Evolutionary conservation across 257 asterid genomes (phyloP).

Genomic region (Sherardia arvensis): DNA sequence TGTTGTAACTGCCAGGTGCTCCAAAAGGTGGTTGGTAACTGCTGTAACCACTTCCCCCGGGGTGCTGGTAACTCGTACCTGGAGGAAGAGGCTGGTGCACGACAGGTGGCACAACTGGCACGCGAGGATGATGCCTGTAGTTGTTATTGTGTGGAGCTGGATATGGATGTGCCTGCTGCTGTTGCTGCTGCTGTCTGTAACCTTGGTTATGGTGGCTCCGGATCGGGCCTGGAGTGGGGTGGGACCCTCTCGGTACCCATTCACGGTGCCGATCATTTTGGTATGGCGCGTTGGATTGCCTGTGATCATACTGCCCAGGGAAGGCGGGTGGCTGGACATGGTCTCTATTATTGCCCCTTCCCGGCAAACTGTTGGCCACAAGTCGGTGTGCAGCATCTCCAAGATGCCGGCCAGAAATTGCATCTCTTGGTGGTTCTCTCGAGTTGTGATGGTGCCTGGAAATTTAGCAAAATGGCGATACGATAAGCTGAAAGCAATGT

Average conservation of each 20-base stretch:
- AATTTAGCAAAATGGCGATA: conserved; percentile 10
- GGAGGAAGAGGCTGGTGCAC: background rate
- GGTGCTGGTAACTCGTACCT: conserved; percentile 26
- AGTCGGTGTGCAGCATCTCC: conserved; percentile 93
- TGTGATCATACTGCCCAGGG: conserved; percentile 27
- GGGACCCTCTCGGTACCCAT: conserved; percentile 22
- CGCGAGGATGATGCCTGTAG: conserved; percentile 14
- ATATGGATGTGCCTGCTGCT: conserved; percentile 26
- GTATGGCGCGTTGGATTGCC: conserved; percentile 21
- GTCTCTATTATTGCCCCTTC: conserved; percentile 26
- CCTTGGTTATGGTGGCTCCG: conserved; percentile 33
- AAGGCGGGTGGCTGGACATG: conserved; percentile 31
- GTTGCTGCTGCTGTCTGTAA: conserved; percentile 42
- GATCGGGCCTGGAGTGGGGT: conserved; percentile 18
- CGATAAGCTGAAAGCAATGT: background rate
- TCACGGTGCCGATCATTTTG: conserved; percentile 30
- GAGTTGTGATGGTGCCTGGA: conserved; percentile 26
- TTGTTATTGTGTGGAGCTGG: conserved; percentile 24
- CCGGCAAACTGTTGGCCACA: conserved; percentile 62
- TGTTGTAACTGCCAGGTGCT: conserved; percentile 23
- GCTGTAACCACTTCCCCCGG: conserved; percentile 17
- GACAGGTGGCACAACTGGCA: background rate
- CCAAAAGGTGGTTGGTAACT: conserved; percentile 29
- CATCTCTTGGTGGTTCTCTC: conserved; percentile 24
- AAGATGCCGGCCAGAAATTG: conserved; percentile 66